A percentile compares a stretch with the other conserved stretches of the same genome.
phyloP scores from a whole-genome alignment of 1,284 basidiomycete species.

The Melanopsichium pennsylvanicum region DNA sequence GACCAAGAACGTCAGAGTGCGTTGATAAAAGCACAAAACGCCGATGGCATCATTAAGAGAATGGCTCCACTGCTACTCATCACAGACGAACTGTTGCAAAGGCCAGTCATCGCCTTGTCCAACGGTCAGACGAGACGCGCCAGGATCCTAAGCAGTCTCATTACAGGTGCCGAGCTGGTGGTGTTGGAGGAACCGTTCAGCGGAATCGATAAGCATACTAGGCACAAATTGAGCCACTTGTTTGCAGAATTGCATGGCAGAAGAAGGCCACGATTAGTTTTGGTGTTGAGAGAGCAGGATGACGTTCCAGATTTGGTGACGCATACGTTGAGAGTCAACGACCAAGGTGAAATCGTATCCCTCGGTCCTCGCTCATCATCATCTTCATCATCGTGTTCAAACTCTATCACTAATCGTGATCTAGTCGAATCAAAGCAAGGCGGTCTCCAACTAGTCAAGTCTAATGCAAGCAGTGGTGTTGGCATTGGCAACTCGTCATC shows the following conservation, averaged over 20 bases:
- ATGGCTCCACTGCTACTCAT: constrained; percentile 52
- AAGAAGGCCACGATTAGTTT: constrained; percentile 71
- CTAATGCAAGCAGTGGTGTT: constrained; percentile 10
- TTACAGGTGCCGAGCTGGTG: constrained; percentile 73
- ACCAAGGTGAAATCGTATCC: constrained; percentile 69
- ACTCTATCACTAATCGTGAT: too few relatives aligned
- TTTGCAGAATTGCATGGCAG: constrained; percentile 73
- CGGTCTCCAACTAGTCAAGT: constrained; percentile 25
- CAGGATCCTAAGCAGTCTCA: constrained; percentile 79
- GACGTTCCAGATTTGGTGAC: constrained; percentile 83
- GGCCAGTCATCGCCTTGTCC: constrained; percentile 72
- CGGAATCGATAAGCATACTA: constrained; percentile 38
- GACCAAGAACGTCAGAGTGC: constrained; percentile 6
- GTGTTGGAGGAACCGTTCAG: constrained; percentile 54
- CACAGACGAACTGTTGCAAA: constrained; percentile 44
- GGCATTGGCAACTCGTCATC: constrained; percentile 61
- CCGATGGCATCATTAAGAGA: constrained; percentile 29
- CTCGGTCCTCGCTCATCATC: constrained; percentile 63
- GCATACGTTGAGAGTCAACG: constrained; percentile 74
- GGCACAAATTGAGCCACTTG: constrained; percentile 26
- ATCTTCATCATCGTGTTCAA: neutral
- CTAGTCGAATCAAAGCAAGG: neutral
- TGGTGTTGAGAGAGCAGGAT: constrained; percentile 83
- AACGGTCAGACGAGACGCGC: constrained; percentile 92
- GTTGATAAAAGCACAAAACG: constrained; percentile 9